These are phyloP conservation scores for Penicillium argentinense DNA, from an alignment of 495 filamentous ascomycete species.

Conservation along the genomic window DNA sequence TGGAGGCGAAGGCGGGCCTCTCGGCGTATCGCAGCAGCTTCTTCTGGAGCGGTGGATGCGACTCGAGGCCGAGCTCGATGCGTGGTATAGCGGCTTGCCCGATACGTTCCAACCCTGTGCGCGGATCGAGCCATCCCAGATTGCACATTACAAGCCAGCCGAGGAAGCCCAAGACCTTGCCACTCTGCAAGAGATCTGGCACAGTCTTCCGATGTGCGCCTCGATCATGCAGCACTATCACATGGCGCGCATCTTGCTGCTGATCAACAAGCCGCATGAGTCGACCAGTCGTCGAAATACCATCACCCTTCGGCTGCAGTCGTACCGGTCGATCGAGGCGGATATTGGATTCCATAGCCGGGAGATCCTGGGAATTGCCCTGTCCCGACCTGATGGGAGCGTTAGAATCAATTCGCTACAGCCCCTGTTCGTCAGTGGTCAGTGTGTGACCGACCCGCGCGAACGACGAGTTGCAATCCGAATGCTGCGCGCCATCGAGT, in stretches of 20 bases:
- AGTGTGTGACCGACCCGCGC: constrained; percentile 51
- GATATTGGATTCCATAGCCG: constrained; percentile 58
- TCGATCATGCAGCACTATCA: constrained; percentile 67
- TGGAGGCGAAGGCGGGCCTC: constrained; percentile 34
- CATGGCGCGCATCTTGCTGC: constrained; percentile 61
- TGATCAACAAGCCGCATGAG: constrained; percentile 62
- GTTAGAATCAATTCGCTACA: constrained; percentile 61
- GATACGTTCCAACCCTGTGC: constrained; percentile 57
- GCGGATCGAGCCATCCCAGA: constrained; percentile 30
- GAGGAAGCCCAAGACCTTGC: constrained; percentile 30
- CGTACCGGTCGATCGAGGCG: constrained; percentile 52
- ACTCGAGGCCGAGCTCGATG: constrained; percentile 55
- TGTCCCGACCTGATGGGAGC: constrained; percentile 52
- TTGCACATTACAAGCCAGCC: constrained; percentile 14
- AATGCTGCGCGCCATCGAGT: constrained; percentile 56
- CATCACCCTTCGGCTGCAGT: constrained; percentile 50
- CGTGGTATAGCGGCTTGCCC: constrained; percentile 59
- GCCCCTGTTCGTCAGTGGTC: constrained; percentile 61
- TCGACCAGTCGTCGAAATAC: constrained; percentile 51
- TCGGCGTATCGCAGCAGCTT: constrained; percentile 52
- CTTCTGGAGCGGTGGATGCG: constrained; percentile 57
- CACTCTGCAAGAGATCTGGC: constrained; percentile 60
- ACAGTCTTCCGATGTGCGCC: constrained; percentile 61
- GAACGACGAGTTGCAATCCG: constrained; percentile 53
- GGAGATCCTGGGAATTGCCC: constrained; percentile 57